These are phyloP conservation scores for Melocanna baccifera DNA, from an alignment of 176 grass and related monocot genomes.

Conservation along the genomic window DNA sequence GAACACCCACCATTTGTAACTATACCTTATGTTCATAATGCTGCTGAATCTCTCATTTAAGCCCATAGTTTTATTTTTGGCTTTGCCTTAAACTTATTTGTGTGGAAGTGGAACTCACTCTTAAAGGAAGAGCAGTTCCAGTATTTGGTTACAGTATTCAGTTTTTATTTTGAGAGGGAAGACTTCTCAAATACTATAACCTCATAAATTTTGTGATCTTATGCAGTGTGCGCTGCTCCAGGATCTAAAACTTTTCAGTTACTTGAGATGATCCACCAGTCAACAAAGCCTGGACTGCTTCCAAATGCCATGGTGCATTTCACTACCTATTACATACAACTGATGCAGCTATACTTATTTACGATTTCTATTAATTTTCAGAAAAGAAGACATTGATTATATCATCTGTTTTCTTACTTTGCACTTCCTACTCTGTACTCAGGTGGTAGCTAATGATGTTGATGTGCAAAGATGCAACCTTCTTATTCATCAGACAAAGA, in stretches of 20 bases:
- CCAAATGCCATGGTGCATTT: slow-evolving; percentile 72
- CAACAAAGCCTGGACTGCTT: slow-evolving; percentile 67
- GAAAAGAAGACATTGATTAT: not conserved
- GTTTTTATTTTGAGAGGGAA: not conserved
- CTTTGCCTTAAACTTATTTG: slow-evolving; percentile 1
- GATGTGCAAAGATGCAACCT: slow-evolving; percentile 99
- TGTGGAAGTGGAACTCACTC: not conserved
- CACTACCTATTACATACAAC: not conserved
- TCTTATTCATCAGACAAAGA: slow-evolving; percentile 97
- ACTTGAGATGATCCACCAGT: slow-evolving; percentile 96
- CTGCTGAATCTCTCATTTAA: slow-evolving; percentile 12
- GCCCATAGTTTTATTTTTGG: not conserved
- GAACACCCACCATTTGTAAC: not conserved
- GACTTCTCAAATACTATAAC: not conserved
- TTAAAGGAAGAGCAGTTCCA: not conserved
- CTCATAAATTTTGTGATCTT: slow-evolving; percentile 40
- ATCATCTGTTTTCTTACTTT: slow-evolving; percentile 23
- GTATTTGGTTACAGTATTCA: not conserved
- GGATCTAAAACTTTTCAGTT: slow-evolving; percentile 99
- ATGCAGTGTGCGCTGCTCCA: slow-evolving; percentile 96
- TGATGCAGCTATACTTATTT: not conserved
- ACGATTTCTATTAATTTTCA: not conserved
- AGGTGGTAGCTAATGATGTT: slow-evolving; percentile 96
- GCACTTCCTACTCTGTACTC: not conserved
- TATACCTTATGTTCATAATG: slow-evolving; percentile 5